Conservation (phyloP, 768 basidiomycete species). For the Gloeopeniophorella convolvens region DNA sequence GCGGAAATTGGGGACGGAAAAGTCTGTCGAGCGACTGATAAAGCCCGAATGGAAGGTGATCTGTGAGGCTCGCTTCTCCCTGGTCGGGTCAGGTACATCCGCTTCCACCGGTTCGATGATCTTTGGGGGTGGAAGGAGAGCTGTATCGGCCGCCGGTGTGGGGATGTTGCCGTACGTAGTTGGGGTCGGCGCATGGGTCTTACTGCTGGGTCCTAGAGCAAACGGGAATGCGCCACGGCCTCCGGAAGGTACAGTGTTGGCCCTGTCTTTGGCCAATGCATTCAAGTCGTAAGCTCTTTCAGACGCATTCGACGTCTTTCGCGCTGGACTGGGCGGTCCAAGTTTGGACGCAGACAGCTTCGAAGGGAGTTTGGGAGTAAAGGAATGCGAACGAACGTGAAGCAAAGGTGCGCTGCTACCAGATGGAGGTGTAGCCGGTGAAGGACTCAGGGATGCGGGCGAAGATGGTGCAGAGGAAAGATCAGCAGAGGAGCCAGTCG, state of each 20-base stretch:
- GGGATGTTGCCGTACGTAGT: constrained; percentile 18
- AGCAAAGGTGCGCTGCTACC: constrained; percentile 22
- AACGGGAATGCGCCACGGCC: constrained; percentile 28
- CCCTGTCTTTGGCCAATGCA: neutral
- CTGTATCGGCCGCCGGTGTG: constrained; percentile 23
- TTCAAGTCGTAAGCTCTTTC: constrained; percentile 9
- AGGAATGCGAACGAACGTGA: constrained; percentile 62
- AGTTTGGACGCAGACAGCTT: constrained; percentile 55
- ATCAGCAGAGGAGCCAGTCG: constrained; percentile 13
- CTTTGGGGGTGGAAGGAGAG: constrained; percentile 44
- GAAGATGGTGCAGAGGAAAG: constrained; percentile 18
- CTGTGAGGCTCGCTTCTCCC: constrained; percentile 64
- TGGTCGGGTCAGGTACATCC: constrained; percentile 26
- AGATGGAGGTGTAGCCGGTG: constrained; percentile 21
- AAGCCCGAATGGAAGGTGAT: constrained; percentile 72
- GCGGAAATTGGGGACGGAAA: constrained; percentile 31
- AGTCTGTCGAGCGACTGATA: constrained; percentile 59
- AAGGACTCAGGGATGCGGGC: constrained; percentile 29
- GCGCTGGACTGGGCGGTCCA: constrained; percentile 39
- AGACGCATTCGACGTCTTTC: constrained; percentile 35
- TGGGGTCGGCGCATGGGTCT: constrained; percentile 14
- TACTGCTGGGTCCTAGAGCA: constrained; percentile 23
- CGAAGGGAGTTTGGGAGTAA: constrained; percentile 64
- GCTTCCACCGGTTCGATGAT: constrained; percentile 36
- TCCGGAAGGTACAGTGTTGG: neutral